Evolutionary conservation across 352 stramenopile genomes (phyloP).

Genomic region (Phytophthora multivora): DNA sequence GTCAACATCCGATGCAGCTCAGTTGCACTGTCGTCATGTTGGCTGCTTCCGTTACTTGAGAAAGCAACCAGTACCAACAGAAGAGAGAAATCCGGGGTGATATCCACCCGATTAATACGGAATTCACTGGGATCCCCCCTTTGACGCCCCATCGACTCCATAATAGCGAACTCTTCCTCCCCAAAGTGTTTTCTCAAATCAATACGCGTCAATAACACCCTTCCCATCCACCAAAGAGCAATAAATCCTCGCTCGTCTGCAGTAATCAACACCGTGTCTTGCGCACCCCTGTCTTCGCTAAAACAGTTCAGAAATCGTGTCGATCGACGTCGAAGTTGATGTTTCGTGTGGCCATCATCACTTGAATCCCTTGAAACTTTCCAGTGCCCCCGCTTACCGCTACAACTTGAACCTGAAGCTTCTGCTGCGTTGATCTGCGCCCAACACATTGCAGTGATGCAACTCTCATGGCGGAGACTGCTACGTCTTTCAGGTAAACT

Average conservation of each 20-base stretch:
- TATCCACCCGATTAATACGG: conserved; percentile 38
- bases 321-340: conserved; percentile 40
- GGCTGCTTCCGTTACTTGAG: not conserved
- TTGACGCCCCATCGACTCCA: conserved; percentile 19
- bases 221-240: conserved; percentile 68
- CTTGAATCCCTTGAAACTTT: not conserved
- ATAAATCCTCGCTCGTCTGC: conserved; percentile 46
- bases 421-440: conserved; percentile 6
- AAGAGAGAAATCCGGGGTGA: conserved; percentile 42
- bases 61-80: conserved; percentile 45
- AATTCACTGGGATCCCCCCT: conserved; percentile 9
- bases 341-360: conserved; percentile 15
- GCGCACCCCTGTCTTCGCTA: not conserved
- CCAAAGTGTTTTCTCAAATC: conserved; percentile 39
- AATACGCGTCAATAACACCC: conserved; percentile 52
- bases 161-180: conserved; percentile 17
- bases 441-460: conserved; percentile 73
- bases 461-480: conserved; percentile 41
- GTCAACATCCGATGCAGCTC: conserved; percentile 39
- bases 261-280: conserved; percentile 52
- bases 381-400: conserved; percentile 5
- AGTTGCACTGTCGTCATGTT: too few species aligned
- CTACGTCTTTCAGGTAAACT: conserved; percentile 34
- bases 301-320: conserved; percentile 33
- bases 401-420: not conserved